Evolutionary conservation across 2,329 filamentous ascomycete species (phyloP), one percentile per base, ranked within the genome.

Genomic region (Claviceps sp.): DNA sequence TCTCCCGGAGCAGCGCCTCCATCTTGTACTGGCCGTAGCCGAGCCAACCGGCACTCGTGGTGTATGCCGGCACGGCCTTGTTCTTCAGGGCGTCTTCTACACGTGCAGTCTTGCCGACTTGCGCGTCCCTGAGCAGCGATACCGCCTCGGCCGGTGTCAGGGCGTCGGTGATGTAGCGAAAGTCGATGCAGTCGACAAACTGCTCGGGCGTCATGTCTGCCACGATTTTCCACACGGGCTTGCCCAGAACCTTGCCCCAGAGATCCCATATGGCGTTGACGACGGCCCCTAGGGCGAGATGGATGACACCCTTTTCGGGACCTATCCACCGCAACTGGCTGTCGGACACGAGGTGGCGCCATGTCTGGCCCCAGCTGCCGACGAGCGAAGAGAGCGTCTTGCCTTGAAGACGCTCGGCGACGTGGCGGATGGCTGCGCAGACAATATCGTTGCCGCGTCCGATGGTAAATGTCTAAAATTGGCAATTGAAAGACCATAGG

Each of bases 191-290:
- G 53, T 76, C 71, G 49, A 95, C 88, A 49, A 94, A 80, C 71
- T 95, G 84, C 69, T 93, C 85, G 1, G 89, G 88, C 3, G 77
- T 83, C 86, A 95, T 94, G 59, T 95, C 89, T 11, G 86, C 85
- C 23, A 96, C 85, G 55, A 96, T 84, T 53, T 82, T 79, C 90
- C 89, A 95, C 14, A 95, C 87, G 3, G 89, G 90, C 73, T 95
- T 95, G 57, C 79, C 76, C 38, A 93, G 78, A 2, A 78, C 78
- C 72, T 94, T 95, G 51, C 87, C 88, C 89, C 89, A 95, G n/a
- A 95, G 79, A 67, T 95, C 89, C 89, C 89, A 95, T 61, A 95
- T 76, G 16, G 88, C 89, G 66, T 95, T 95, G 60, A 94, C 86
- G 16, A 95, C 85, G 44, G 88, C 86, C 34, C 87, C 88, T 11